Base-by-base conservation (phyloP, 306 rosid species). In the Cicer arietinum region DNA sequence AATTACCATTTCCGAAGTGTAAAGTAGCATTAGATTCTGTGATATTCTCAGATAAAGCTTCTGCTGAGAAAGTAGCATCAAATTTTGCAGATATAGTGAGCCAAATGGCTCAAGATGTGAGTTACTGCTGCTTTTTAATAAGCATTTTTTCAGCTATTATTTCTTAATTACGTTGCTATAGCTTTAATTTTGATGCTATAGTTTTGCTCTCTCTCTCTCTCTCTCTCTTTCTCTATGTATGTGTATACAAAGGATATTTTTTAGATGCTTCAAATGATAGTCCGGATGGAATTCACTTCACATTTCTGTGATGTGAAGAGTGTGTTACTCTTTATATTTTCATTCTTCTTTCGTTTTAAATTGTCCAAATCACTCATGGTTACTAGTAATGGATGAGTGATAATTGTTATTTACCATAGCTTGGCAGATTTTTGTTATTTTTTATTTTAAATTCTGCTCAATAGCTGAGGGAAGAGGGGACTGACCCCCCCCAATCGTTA, bases 101-200 rank as follows among this genome's bases (percentile, higher is more conserved):
- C 77, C 98, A 94, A 82, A 80, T 94, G 93, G 96, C 98, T 50
- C 98, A 91, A 83, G 98, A 94, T 80, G 98, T 94, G 81, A 87
- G 97, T 81, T 76, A 51, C 80, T 40, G 43, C 69, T 25, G 69
- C n/a, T n/a, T 67, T 67, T 50, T 68, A 7, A 46, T 57, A 18
- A 20, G 13, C 44, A 2, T 2, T n/a, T 63, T 13, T 16, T 6
- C 50, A 57, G 12, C 57, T 22, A 45, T 20, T 12, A 10, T 17
- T 70, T 6, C 53, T 57, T 59, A 7, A 17, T 58, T 58, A 0
- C 2, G 37, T 56, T 56, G 62, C 13, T 18, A 4, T 56, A 18
- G 20, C 44, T 30, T 59, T 2, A 6, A 59, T 8, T 17, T 30
- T 30, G 6, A 30, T 25, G 13, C 13, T 62, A 25, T 6, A 6